A percentile compares a stretch with the other conserved stretches of the same genome.
phyloP scores from a whole-genome alignment of 129 eudicot species.

The Scalesia atractyloides region DNA sequence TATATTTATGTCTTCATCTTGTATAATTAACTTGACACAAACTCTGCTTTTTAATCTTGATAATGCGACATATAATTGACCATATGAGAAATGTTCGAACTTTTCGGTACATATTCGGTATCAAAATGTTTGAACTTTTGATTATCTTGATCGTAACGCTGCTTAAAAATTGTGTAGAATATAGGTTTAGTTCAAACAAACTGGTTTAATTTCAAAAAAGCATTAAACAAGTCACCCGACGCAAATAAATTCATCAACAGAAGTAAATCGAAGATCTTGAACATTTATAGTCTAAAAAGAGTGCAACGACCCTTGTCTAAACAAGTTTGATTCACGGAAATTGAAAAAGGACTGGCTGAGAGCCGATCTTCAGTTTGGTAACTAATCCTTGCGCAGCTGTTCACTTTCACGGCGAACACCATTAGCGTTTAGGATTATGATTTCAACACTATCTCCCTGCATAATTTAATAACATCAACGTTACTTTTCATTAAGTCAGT shows the following conservation, averaged over 20 bases:
- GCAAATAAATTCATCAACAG: constrained; percentile 23
- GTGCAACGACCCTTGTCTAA: not conserved
- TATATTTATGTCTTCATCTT: no score
- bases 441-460: constrained; percentile 95
- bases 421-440: constrained; percentile 59
- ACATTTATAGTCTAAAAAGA: constrained; percentile 11
- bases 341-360: constrained; percentile 3
- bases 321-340: not conserved
- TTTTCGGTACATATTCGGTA: no score
- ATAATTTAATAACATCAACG: not conserved
- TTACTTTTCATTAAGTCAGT: not conserved
- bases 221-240: constrained; percentile 4
- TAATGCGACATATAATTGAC: no score
- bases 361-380: constrained; percentile 2
- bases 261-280: constrained; percentile 23
- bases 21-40: no score
- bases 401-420: constrained; percentile 72
- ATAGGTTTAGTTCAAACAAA: not conserved
- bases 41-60: no score
- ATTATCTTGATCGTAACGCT: no score
- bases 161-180: no score
- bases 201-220: not conserved
- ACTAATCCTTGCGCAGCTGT: constrained; percentile 77
- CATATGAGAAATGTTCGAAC: no score
- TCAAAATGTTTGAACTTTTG: no score